These are phyloP conservation scores for Dryas alaskensis DNA, from an alignment of 306 rosid genomes.

Conservation along the genomic window DNA sequence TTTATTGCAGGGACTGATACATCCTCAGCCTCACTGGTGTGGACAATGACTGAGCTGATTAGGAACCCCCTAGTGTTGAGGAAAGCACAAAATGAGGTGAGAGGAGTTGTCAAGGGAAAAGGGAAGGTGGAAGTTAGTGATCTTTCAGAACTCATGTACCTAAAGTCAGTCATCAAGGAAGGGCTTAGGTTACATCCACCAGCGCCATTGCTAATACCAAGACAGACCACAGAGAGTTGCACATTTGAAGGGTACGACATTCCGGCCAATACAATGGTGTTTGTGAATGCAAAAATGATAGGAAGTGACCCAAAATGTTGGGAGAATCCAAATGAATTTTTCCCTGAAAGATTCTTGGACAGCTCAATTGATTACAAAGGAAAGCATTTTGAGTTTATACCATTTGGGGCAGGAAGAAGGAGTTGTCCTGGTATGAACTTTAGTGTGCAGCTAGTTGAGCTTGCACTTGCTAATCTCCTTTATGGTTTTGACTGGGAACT, in stretches of 20 bases:
- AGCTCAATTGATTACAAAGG: conserved; percentile 22
- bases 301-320: conserved; percentile 19
- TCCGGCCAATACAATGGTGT: conserved; percentile 19
- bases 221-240: conserved; percentile 14
- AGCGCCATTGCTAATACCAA: conserved; percentile 21
- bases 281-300: conserved; percentile 17
- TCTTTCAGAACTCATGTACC: conserved; percentile 19
- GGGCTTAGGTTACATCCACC: conserved; percentile 25
- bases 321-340: conserved; percentile 18
- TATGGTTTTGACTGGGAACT: conserved; percentile 32
- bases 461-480: conserved; percentile 30
- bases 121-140: conserved; percentile 18
- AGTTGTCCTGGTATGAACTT: conserved; percentile 24
- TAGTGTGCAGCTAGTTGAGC: conserved; percentile 9
- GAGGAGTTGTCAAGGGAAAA: conserved; percentile 20
- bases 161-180: conserved; percentile 26
- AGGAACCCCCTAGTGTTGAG: conserved; percentile 24
- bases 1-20: conserved; percentile 35
- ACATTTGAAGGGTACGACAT: conserved; percentile 15
- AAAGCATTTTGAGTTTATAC: conserved; percentile 20
- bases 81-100: conserved; percentile 27
- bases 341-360: conserved; percentile 27
- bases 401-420: conserved; percentile 30
- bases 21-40: conserved; percentile 21
- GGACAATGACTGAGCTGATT: conserved; percentile 33